Evolutionary conservation across 495 filamentous ascomycete genomes (phyloP).

Genomic region (Terfezia boudieri): DNA sequence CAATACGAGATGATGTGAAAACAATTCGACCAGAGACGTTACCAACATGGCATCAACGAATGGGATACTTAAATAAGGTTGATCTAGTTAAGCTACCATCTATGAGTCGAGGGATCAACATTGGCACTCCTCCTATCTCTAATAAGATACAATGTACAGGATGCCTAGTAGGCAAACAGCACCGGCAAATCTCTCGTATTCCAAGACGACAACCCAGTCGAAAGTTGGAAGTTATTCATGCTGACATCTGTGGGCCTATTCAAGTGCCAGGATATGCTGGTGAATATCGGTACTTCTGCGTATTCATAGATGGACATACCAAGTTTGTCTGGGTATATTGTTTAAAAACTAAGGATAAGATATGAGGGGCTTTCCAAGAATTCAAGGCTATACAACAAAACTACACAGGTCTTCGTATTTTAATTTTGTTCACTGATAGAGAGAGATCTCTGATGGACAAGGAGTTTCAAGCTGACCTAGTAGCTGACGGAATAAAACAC

Average conservation of each 20-base stretch:
- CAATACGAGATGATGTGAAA: background rate
- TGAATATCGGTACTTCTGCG: background rate
- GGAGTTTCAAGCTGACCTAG: background rate
- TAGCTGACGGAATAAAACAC: background rate
- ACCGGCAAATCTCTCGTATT: background rate
- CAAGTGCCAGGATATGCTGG: background rate
- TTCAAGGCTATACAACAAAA: background rate
- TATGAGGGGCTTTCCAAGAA: background rate
- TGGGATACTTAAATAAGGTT: background rate
- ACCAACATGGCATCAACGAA: background rate
- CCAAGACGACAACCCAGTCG: background rate
- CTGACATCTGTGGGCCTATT: background rate
- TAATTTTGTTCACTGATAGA: background rate
- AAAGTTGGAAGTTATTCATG: background rate
- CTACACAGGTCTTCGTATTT: background rate
- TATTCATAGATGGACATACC: background rate
- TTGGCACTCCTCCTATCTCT: background rate
- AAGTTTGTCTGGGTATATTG: too few relatives aligned
- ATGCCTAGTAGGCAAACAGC: background rate
- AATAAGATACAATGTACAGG: background rate
- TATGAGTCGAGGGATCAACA: background rate
- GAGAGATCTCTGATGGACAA: background rate
- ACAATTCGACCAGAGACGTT: background rate
- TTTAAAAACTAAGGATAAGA: background rate
- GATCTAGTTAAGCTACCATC: background rate